Base-by-base conservation (phyloP, 306 rosid genomes). In the Corylus americana region DNA sequence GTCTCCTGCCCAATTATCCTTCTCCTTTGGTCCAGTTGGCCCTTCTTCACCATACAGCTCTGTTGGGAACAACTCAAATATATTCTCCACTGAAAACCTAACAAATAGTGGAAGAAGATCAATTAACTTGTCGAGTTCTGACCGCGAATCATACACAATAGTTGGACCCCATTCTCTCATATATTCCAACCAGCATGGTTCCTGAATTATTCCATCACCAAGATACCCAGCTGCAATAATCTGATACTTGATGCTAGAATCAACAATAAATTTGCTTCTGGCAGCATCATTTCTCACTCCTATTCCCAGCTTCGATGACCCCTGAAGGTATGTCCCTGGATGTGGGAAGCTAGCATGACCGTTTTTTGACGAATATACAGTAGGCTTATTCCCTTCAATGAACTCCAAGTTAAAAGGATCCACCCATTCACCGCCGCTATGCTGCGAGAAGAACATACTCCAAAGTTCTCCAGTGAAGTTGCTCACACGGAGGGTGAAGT, bases 91-190 rank as follows among this genome's bases (percentile, higher is more conserved):
- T 1, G 98, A 92, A 85, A 92, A 91, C 63, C 95, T 87, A 69
- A 95, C 89, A 83, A 91, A 89, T 50, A 83, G 70, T 11, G 98
- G 98, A 74, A 95, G 95, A 74, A 84, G 63, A 77, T 92, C 88
- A 47, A 95, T 79, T 18, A 95, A 63, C 91, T 90, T 92, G 5
- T 92, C 95, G 10, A 95, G 70, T 70, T 92, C 96, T 0, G 96
- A 83, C 20, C 92, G 85, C 0, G 93, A 89, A 81, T 88, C 87
- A 12, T 95, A 92, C 70, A 85, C 86, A 67, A 92, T 22, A 20
- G 96, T 84, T 48, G 98, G 98, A 84, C 98, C 98, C 98, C 98
- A 95, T 78, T 92, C 94, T 62, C 96, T 89, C 98, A 92, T 95
- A 71, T 95, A 95, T 77, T 92, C 94, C 87, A 95, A 86, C 98